phyloP scores from a whole-genome alignment of 768 basidiomycete species.

The Suillus variegatus region DNA sequence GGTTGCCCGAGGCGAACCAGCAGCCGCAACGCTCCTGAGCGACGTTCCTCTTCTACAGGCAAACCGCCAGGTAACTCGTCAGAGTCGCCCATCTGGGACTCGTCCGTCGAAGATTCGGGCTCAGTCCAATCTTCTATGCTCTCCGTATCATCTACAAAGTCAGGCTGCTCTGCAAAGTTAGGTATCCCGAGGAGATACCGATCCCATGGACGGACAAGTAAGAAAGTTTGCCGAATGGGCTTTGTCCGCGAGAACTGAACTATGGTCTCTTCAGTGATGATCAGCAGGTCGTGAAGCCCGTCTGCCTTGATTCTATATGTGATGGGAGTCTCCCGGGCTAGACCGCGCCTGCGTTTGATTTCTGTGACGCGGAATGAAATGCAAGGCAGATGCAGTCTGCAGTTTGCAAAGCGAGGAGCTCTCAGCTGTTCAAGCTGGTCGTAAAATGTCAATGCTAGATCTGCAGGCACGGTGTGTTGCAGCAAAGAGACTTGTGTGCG shows the following conservation, averaged over 20 bases:
- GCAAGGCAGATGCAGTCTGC: not conserved
- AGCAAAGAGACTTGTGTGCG: not conserved
- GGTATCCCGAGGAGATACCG: not conserved
- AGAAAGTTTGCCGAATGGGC: not conserved
- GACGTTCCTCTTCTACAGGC: not conserved
- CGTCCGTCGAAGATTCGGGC: not conserved
- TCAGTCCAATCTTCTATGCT: not conserved
- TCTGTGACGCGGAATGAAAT: constrained; percentile 16
- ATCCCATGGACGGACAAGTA: not conserved
- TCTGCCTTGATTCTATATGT: not conserved
- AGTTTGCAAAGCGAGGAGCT: not conserved
- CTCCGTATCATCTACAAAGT: not conserved
- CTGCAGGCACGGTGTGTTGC: not conserved
- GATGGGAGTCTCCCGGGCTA: not conserved
- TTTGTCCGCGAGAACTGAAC: not conserved
- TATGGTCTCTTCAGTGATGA: not conserved
- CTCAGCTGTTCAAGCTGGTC: not conserved
- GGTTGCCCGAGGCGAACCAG: not conserved
- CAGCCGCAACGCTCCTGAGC: not conserved
- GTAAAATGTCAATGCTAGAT: not conserved
- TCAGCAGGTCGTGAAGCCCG: not conserved
- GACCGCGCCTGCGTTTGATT: not conserved
- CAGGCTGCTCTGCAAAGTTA: not conserved
- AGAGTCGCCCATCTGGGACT: not conserved
- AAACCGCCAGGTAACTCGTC: not conserved